Evolutionary conservation across 352 stramenopile genomes (phyloP).

Genomic region (Pythium guiyangense): DNA sequence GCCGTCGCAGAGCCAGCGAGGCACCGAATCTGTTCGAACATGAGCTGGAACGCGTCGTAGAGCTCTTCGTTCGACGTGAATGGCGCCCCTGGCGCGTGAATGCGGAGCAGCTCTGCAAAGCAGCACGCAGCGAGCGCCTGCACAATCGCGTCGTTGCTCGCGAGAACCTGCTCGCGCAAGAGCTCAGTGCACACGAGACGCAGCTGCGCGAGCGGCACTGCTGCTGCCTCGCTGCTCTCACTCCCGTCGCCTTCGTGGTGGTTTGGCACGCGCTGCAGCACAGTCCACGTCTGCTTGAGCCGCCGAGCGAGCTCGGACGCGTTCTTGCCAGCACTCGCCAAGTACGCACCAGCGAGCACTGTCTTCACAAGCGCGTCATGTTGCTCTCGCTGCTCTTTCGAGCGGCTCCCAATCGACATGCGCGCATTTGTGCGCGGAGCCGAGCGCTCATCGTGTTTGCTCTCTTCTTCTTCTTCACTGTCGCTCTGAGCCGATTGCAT

Average conservation of each 20-base stretch:
- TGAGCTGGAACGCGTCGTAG: slow-evolving; percentile 66
- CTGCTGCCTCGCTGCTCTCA: background rate
- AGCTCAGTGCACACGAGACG: slow-evolving; percentile 49
- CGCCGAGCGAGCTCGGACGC: slow-evolving; percentile 36
- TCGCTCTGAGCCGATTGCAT: too few relatives aligned
- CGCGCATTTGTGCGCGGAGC: background rate
- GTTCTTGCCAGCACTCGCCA: slow-evolving; percentile 26
- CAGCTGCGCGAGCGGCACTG: slow-evolving; percentile 29
- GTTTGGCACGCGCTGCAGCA: slow-evolving; percentile 35
- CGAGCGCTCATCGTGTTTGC: background rate
- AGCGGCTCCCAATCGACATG: slow-evolving; percentile 1
- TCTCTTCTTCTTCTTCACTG: too few relatives aligned
- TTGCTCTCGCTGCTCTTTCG: slow-evolving; percentile 3
- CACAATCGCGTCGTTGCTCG: slow-evolving; percentile 45
- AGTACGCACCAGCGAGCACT: slow-evolving; percentile 16
- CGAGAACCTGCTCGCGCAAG: slow-evolving; percentile 42
- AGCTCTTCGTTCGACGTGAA: slow-evolving; percentile 64
- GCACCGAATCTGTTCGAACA: slow-evolving; percentile 51
- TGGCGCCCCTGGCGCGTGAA: slow-evolving; percentile 58
- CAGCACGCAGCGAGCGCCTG: slow-evolving; percentile 63
- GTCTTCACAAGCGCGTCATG: background rate
- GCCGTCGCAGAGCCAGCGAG: slow-evolving; percentile 10
- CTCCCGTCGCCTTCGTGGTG: slow-evolving; percentile 36
- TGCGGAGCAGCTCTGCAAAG: slow-evolving; percentile 64
- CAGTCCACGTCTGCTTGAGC: slow-evolving; percentile 47